Base-by-base conservation (phyloP, 345 rosid genomes). In the Aquilaria yunnanensis region DNA sequence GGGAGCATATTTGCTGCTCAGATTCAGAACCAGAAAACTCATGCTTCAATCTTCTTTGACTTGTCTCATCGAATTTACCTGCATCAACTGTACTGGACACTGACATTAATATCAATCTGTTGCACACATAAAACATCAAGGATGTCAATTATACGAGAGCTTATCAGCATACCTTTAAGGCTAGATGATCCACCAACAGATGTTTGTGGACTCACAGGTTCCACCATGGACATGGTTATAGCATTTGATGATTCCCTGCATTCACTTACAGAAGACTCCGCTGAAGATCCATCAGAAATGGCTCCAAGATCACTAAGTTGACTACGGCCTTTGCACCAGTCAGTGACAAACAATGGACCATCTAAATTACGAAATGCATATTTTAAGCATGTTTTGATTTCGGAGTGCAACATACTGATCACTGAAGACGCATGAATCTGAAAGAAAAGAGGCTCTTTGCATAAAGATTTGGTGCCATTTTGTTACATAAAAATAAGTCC, bases 281-380 rank as follows among this genome's bases (percentile, higher is more conserved):
- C 73, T 62, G 83, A 80, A 71, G 87, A 87, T 71, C 96, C 97
- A 73, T 94, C 96, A 51, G 78, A 75, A 70, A 73, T 32, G 64
- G 74, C 47, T 66, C 74, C 85, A 67, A 73, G 75, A 69, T 87
- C 96, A 74, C 69, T 70, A 52, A 79, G 74, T 61, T 78, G 96
- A 74, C 80, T 69, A 10, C 85, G 90, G 73, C 97, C 96, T 79
- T 78, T 88, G 88, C 97, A 94, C 99, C 99, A 94, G 70, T 94
- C 97, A 47, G 78, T 83, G 62, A 89, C 86, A 57, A 86, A 77
- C 68, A 94, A 80, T 61, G 99, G 99, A 43, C 99, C 99, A 67
- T 91, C 96, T 75, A 88, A 78, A 74, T 54, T 77, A 62, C 78
- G 74, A 77, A 94, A 94, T 60, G 97, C 97, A 72, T 89, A 83